These are phyloP conservation scores for Theobroma grandiflorum DNA, from an alignment of 441 rosid species.

Conservation along the genomic window DNA sequence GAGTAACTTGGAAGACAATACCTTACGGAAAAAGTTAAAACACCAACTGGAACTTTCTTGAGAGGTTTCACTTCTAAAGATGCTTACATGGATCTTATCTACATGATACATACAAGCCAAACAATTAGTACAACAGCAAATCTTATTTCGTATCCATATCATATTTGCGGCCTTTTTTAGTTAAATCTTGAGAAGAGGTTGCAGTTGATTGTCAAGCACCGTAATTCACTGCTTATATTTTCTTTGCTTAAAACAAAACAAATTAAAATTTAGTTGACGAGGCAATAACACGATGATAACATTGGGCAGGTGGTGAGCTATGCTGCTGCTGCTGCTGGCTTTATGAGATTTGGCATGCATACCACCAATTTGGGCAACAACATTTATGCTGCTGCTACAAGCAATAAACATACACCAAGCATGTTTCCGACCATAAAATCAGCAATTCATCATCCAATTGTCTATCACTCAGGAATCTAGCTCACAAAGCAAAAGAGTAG, in stretches of 20 bases:
- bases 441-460: conserved; percentile 1
- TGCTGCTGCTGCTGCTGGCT: no score
- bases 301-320: background rate
- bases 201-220: no score
- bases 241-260: no score
- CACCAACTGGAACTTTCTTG: background rate
- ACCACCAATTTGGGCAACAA: conserved; percentile 6
- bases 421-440: background rate
- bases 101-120: background rate
- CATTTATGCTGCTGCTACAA: background rate
- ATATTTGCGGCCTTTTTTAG: no score
- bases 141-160: background rate
- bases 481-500: background rate
- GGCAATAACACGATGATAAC: background rate
- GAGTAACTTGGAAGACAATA: background rate
- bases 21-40: background rate
- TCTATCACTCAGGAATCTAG: background rate
- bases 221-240: no score
- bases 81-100: conserved; percentile 4
- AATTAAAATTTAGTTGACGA: background rate
- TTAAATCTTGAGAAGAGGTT: background rate
- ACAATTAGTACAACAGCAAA: background rate
- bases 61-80: conserved; percentile 1
- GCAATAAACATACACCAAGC: background rate
- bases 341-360: background rate